Evolutionary conservation across 2,329 filamentous ascomycete species (phyloP).

Genomic region (Lojkania enalia): DNA sequence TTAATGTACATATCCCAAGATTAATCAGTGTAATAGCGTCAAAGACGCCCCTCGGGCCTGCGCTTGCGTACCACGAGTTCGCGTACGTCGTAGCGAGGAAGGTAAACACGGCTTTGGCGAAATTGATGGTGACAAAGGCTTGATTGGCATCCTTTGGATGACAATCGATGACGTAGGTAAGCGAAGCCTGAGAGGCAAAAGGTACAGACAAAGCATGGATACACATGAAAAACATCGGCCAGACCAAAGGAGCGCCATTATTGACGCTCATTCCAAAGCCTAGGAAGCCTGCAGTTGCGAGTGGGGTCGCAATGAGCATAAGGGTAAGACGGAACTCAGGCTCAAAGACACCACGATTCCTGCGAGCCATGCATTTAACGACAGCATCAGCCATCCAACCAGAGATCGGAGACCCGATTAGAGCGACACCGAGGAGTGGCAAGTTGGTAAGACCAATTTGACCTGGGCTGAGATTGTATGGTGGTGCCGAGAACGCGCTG

Average conservation of each 20-base stretch:
- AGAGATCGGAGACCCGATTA: conserved; percentile 74
- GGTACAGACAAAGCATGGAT: conserved; percentile 44
- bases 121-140: conserved; percentile 49
- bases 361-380: conserved; percentile 70
- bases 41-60: conserved; percentile 67
- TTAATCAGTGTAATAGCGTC: conserved; percentile 73
- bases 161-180: conserved; percentile 50
- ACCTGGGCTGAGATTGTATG: conserved; percentile 80
- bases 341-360: conserved; percentile 83
- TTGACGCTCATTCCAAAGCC: conserved; percentile 47
- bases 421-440: conserved; percentile 78
- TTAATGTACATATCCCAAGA: conserved; percentile 71
- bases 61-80: conserved; percentile 68
- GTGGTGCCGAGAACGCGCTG: conserved; percentile 79
- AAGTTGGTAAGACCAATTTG: conserved; percentile 76
- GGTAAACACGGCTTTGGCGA: conserved; percentile 45
- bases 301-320: conserved; percentile 37
- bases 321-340: conserved; percentile 73
- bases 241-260: conserved; percentile 27
- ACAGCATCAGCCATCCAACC: conserved; percentile 74
- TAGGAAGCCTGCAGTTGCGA: conserved; percentile 45
- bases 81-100: conserved; percentile 75
- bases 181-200: conserved; percentile 43
- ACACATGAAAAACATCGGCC: conserved; percentile 41
- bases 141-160: conserved; percentile 46